These are phyloP conservation scores for Sabuloglossum arenarium DNA, from an alignment of 495 filamentous ascomycete species.

Conservation along the genomic window DNA sequence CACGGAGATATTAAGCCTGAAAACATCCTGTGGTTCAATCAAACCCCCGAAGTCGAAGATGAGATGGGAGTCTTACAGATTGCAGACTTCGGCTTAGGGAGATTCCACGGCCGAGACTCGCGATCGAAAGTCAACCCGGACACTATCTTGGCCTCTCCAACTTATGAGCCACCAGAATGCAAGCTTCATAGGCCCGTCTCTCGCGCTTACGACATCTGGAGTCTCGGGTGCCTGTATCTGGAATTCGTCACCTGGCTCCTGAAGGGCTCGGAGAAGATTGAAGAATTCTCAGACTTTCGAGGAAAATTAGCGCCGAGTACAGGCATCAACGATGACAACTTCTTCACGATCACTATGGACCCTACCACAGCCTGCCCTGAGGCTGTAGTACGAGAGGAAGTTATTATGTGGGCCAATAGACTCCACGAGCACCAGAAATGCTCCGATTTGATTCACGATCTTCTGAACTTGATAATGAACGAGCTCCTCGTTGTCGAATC, in stretches of 20 bases:
- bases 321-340: neutral
- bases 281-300: neutral
- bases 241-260: constrained; percentile 10
- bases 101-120: constrained; percentile 8
- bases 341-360: neutral
- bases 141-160: neutral
- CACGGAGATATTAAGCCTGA: constrained; percentile 18
- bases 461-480: neutral
- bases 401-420: neutral
- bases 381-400: neutral
- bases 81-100: constrained; percentile 9
- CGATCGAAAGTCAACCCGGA: neutral
- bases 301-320: neutral
- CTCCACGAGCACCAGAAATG: neutral
- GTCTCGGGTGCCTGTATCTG: constrained; percentile 8
- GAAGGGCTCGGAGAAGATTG: neutral
- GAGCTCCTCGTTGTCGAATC: neutral
- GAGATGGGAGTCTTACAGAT: constrained; percentile 9
- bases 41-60: neutral
- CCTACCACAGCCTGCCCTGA: too few species aligned
- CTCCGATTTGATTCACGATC: neutral
- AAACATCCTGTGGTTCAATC: constrained; percentile 16
- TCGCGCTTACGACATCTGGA: constrained; percentile 9
- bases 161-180: neutral
- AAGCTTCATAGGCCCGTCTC: constrained; percentile 1